Evolutionary conservation across 2,329 filamentous ascomycete species (phyloP), one percentile per base, ranked within the genome.

Genomic region (Colletotrichum sp.): DNA sequence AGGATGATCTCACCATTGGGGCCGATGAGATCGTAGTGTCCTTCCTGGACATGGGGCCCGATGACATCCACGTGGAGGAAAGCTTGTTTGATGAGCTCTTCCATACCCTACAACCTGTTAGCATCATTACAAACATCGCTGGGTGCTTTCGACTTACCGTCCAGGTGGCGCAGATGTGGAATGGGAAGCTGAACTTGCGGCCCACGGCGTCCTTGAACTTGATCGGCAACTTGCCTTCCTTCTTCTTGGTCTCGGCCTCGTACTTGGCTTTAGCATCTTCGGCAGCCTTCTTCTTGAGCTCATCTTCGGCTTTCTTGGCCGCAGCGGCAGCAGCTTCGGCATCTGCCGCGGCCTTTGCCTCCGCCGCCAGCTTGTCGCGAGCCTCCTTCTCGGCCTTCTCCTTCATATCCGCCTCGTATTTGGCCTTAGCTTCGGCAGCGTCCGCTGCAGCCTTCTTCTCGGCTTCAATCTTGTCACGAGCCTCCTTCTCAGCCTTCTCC

Each of bases 131-230:
- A 8, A 24, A 36, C 8, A 34, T 32, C 15, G n/a, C 9, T 8
- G 55, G 24, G 16, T 8, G 24, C 18, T 60, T 30, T 24, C 18
- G 71, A 90, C 92, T 83, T 91, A 96, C 95, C 87, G 89, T 88
- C 95, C 95, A 98, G 4, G 93, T 97, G 81, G 93, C 92, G 84
- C 96, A 98, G 34, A 98, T 84, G 78, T 96, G 92, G 85, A 94
- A 98, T 2, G 96, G 96, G 82, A 98, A 98, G 85, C 92, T 97
- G 84, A 98, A 98, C 84, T 98, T 98, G 79, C 96, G 91, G 36
- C 95, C 95, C 18, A 98, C 92, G 1, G 96, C 96, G 83, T 98
- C 96, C 85, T 98, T 98, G 87, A 98, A 98, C 79, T 93, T 94
- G 83, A 98, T 95, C 4, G 95, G 95, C 59, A 92, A 89, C 83